Evolutionary conservation across 2,329 filamentous ascomycete species (phyloP).

Genomic region (Fusarium brevicatenulatum): DNA sequence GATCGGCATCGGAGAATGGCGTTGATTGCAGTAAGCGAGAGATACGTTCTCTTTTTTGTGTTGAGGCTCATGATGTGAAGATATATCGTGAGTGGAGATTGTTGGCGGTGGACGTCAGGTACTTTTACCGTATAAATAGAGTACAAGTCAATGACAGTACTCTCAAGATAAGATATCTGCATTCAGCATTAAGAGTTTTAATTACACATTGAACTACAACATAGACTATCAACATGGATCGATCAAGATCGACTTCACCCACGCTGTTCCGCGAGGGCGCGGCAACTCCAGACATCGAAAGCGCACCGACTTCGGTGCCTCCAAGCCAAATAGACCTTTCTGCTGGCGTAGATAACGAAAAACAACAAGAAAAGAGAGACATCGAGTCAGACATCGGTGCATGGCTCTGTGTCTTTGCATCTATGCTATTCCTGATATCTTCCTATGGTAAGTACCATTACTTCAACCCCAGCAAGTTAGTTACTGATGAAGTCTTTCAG

Average conservation of each 20-base stretch:
- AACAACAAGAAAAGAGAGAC: background rate
- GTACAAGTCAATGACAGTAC: background rate
- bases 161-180: background rate
- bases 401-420: slow-evolving; percentile 32
- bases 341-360: slow-evolving; percentile 1
- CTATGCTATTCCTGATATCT: slow-evolving; percentile 32
- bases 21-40: background rate
- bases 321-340: background rate
- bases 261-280: background rate
- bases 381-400: slow-evolving; percentile 18
- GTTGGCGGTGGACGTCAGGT: background rate
- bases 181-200: background rate
- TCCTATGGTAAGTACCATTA: slow-evolving; percentile 12
- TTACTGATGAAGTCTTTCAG: slow-evolving; percentile 22
- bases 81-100: background rate
- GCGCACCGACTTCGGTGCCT: background rate
- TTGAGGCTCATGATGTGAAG: slow-evolving; percentile 1
- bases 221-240: background rate
- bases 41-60: background rate
- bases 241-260: background rate
- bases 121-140: background rate
- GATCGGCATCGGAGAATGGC: slow-evolving; percentile 1
- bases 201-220: background rate
- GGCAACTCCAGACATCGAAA: slow-evolving; percentile 1
- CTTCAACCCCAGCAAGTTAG: no score